Percentiles rank a stretch among this genome's conserved stretches.
These are phyloP conservation scores for Letharia lupina DNA, from an alignment of 495 filamentous ascomycete genomes.

Conservation along the genomic window DNA sequence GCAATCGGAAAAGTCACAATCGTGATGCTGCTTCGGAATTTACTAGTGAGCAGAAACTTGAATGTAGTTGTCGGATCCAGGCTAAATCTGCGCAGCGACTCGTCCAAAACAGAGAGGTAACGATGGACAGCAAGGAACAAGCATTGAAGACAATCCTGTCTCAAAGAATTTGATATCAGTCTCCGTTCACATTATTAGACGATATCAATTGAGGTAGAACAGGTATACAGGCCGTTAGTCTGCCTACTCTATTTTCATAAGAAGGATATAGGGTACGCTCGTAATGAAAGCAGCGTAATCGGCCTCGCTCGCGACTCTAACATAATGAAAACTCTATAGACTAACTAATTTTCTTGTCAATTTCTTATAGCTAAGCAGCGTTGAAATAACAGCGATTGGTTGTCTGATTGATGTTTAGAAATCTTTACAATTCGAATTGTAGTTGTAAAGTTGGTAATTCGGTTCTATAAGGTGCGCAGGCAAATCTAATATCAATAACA, in stretches of 20 bases:
- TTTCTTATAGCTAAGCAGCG: no score
- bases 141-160: not conserved
- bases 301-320: no score
- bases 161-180: not conserved
- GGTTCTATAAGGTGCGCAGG: not conserved
- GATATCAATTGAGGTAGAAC: not conserved
- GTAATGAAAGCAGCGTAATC: no score
- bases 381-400: no score
- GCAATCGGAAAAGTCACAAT: slow-evolving; percentile 98
- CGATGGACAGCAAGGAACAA: not conserved
- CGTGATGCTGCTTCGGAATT: slow-evolving; percentile 77
- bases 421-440: no score
- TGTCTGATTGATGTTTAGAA: no score
- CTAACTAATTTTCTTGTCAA: no score
- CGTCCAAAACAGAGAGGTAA: slow-evolving; percentile 39
- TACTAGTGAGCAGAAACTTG: slow-evolving; percentile 53
- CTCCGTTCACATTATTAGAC: not conserved
- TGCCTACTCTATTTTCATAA: no score
- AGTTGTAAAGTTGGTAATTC: not conserved
- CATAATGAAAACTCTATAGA: no score
- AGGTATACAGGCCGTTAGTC: not conserved
- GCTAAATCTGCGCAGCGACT: slow-evolving; percentile 35
- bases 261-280: no score
- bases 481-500: no score
- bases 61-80: not conserved